Conservation (phyloP, 2,329 filamentous ascomycete genomes). For the Trichoderma endophyticum region DNA sequence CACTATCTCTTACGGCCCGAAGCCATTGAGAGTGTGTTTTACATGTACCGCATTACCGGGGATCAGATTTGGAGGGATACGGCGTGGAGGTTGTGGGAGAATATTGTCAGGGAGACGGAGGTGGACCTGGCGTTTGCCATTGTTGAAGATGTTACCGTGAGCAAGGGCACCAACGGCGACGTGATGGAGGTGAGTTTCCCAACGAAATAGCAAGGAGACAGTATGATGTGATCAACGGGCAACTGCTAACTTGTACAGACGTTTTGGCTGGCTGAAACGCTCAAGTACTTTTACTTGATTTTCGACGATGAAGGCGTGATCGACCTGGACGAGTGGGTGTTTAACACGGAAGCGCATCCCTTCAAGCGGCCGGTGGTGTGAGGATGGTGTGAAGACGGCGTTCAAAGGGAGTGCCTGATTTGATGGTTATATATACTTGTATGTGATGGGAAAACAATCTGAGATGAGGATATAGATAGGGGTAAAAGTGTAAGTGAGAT, state of each 20-base stretch:
- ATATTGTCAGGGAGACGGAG: slow-evolving; percentile 41
- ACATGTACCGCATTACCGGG: slow-evolving; percentile 51
- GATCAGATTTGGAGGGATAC: slow-evolving; percentile 42
- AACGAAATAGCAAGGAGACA: not conserved
- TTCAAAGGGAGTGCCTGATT: not conserved
- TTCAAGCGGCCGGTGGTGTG: slow-evolving; percentile 33
- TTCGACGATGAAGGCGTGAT: slow-evolving; percentile 63
- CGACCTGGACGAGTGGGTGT: slow-evolving; percentile 68
- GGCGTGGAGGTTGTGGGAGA: slow-evolving; percentile 49
- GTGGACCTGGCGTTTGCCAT: slow-evolving; percentile 44
- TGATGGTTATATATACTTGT: not conserved
- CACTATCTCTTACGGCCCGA: slow-evolving; percentile 47
- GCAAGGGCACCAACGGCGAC: slow-evolving; percentile 44
- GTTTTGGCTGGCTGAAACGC: slow-evolving; percentile 73
- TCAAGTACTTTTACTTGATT: slow-evolving; percentile 75
- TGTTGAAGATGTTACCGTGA: slow-evolving; percentile 36
- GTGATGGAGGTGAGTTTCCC: slow-evolving; percentile 55
- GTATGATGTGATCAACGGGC: not conserved
- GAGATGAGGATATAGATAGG: not conserved
- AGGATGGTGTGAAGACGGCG: not conserved
- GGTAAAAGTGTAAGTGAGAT: not conserved
- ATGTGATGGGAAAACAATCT: not conserved
- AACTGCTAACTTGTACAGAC: slow-evolving; percentile 33
- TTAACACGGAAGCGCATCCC: slow-evolving; percentile 58
- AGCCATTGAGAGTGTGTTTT: slow-evolving; percentile 52